These are phyloP conservation scores for Actinomortierella wolfii DNA, from an alignment of 371 early-diverging fungal genomes.

Conservation along the genomic window DNA sequence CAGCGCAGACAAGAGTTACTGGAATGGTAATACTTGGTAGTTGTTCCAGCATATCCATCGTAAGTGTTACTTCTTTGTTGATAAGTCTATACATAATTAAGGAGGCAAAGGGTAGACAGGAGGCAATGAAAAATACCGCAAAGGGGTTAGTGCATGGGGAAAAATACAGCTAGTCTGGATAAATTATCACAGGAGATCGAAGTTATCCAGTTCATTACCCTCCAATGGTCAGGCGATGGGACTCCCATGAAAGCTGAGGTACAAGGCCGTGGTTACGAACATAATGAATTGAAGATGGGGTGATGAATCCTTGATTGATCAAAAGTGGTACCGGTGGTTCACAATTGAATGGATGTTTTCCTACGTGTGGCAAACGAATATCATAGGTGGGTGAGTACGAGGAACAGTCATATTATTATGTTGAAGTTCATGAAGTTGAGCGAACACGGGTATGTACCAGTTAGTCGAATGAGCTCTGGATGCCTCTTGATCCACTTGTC, in stretches of 20 bases:
- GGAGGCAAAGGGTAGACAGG: slow-evolving; percentile 8
- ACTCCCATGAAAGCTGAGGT: slow-evolving; percentile 61
- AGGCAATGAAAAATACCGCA: slow-evolving; percentile 2
- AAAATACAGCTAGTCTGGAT: neutral
- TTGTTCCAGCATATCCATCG: slow-evolving; percentile 61
- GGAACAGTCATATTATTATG: neutral
- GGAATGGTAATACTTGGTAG: slow-evolving; percentile 55
- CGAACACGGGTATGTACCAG: slow-evolving; percentile 44
- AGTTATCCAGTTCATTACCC: slow-evolving; percentile 13
- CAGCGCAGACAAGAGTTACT: slow-evolving; percentile 78
- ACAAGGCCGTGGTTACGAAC: slow-evolving; percentile 88
- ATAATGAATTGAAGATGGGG: slow-evolving; percentile 61
- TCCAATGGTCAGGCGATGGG: slow-evolving; percentile 45
- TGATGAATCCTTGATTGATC: slow-evolving; percentile 56
- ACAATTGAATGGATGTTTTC: slow-evolving; percentile 65
- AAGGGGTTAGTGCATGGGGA: neutral
- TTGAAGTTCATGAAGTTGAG: too few species aligned
- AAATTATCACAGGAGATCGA: too few species aligned
- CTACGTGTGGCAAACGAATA: slow-evolving; percentile 2
- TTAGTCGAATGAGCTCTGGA: slow-evolving; percentile 51
- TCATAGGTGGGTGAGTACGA: slow-evolving; percentile 2
- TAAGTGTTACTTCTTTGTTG: slow-evolving; percentile 49
- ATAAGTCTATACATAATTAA: slow-evolving; percentile 50
- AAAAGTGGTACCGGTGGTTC: slow-evolving; percentile 60
- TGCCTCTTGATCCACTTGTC: slow-evolving; percentile 55